phyloP scores from a whole-genome alignment of 2,329 filamentous ascomycete genomes.

The Ophiostoma perfectum region DNA sequence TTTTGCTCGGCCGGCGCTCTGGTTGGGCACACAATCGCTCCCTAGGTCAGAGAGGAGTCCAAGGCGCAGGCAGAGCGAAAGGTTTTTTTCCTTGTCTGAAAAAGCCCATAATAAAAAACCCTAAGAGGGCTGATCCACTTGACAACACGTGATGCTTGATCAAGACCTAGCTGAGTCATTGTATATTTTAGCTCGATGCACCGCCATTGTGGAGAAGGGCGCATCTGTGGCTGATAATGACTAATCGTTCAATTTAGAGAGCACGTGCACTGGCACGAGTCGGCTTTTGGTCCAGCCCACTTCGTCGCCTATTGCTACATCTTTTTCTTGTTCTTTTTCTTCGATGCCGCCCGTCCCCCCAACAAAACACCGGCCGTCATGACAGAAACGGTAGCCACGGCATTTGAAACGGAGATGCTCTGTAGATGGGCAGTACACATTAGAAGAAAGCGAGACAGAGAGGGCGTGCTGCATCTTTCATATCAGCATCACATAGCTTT shows the following conservation, averaged over 20 bases:
- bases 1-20: constrained; percentile 11
- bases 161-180: neutral
- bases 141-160: constrained; percentile 15
- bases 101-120: constrained; percentile 16
- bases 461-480: neutral
- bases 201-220: neutral
- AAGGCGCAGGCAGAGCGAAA: constrained; percentile 4
- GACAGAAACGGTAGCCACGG: neutral
- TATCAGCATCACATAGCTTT: neutral
- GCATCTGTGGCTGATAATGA: constrained; percentile 10
- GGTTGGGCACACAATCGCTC: constrained; percentile 9
- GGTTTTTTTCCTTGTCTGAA: constrained; percentile 1
- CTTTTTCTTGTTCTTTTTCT: constrained; percentile 4
- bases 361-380: constrained; percentile 4
- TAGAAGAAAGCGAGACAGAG: neutral
- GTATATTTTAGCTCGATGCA: neutral
- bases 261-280: constrained; percentile 8
- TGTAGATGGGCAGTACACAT: neutral
- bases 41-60: neutral
- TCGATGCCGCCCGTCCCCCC: neutral
- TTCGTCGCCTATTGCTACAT: neutral
- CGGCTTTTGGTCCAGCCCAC: neutral
- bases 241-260: neutral
- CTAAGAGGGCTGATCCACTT: constrained; percentile 21
- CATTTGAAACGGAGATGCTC: neutral